phyloP scores from a whole-genome alignment of 768 basidiomycete genomes.

The Collybia mongolica region DNA sequence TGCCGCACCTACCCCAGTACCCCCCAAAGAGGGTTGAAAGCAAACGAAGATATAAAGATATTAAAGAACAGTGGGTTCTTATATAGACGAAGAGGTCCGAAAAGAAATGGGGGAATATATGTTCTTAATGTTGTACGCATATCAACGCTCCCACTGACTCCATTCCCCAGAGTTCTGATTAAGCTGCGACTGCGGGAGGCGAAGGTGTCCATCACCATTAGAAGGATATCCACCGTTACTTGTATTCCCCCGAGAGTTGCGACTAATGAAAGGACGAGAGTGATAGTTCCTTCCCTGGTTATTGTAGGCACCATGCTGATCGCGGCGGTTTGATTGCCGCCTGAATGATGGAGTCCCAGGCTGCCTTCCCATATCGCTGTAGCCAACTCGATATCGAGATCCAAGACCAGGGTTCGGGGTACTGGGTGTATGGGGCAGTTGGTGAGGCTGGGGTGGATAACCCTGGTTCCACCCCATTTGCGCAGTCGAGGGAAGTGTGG shows the following conservation, averaged over 20 bases:
- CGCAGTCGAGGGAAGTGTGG: slow-evolving; percentile 10
- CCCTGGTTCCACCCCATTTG: slow-evolving; percentile 24
- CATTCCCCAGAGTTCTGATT: slow-evolving; percentile 23
- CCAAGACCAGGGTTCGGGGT: slow-evolving; percentile 11
- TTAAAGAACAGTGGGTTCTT: too few relatives aligned
- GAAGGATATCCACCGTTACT: slow-evolving; percentile 17
- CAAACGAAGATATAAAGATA: too few relatives aligned
- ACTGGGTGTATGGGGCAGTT: slow-evolving; percentile 12
- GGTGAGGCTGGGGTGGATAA: slow-evolving; percentile 9
- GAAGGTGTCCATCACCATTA: slow-evolving; percentile 15
- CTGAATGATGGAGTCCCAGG: slow-evolving; percentile 13
- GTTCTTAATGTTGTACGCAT: background rate
- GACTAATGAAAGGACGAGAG: slow-evolving; percentile 21
- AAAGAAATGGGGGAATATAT: background rate
- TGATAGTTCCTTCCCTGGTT: slow-evolving; percentile 19
- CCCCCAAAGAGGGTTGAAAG: too few relatives aligned
- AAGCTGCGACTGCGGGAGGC: slow-evolving; percentile 14
- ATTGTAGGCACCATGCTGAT: slow-evolving; percentile 19
- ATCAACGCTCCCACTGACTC: slow-evolving; percentile 32
- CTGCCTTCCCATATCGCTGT: slow-evolving; percentile 15
- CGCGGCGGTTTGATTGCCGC: slow-evolving; percentile 23
- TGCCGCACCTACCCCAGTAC: too few relatives aligned
- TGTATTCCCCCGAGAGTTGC: slow-evolving; percentile 23
- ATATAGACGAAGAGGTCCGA: too few relatives aligned
- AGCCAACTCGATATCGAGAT: slow-evolving; percentile 16